Evolutionary conservation across 2,329 filamentous ascomycete genomes (phyloP), one percentile per base, ranked within the genome.

Genomic region (Pseudocercospora crystallina): DNA sequence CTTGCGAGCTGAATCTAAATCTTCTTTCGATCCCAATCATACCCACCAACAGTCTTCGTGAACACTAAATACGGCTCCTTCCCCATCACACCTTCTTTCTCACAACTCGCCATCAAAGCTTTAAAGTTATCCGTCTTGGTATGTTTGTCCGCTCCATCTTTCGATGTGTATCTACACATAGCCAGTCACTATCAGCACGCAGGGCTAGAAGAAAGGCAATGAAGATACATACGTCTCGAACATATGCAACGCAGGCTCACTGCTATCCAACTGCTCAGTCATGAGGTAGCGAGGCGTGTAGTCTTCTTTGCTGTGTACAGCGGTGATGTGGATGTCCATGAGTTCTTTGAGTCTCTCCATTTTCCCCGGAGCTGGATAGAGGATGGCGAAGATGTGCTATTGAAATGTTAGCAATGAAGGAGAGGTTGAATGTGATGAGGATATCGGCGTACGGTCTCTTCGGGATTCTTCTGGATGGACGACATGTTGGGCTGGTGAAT

Each of bases 271-370:
- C 44, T 59, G 54, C 40, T 61, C 59, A 12, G 59, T 58, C 52
- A 58, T 53, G 11, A 61, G 43, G 33, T 59, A 59, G 14, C 59
- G 54, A 5, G 54, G 48, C 2, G 57, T 60, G 32, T 59, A 59
- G 35, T 59, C 58, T 43, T 61, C 53, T 31, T 59, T 57, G 9
- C 44, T 40, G 46, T 58, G 56, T 4, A 50, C 48, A 32, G 51
- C 53, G 10, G 47, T 49, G 53, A 49, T 51, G 47, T 54, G 51
- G 14, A 43, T 43, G 26, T 20, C 15, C 49, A 56, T 53, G n/a
- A 58, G 30, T 32, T 58, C 49, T 38, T 54, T 56, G 15, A 54
- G 43, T 53, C 53, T 42, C 8, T 59, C 37, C 9, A 52, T 5
- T 43, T 57, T 59, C 11, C 54, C 57, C 14, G 46, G 43, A 7